phyloP scores from a whole-genome alignment of 768 basidiomycete genomes.

The Termitomyces sp. region DNA sequence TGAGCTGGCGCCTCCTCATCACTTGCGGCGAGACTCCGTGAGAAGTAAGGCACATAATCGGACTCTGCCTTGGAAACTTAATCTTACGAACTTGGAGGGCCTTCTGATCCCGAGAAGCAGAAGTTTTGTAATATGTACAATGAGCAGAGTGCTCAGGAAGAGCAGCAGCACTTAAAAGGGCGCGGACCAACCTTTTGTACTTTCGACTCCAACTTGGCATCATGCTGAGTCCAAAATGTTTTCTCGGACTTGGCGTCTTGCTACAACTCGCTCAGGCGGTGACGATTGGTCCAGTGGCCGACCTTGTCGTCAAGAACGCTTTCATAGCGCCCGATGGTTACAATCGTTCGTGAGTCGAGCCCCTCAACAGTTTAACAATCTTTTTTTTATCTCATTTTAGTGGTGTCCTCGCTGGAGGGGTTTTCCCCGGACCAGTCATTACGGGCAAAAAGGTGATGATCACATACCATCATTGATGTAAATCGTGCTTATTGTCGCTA shows the following conservation, averaged over 20 bases:
- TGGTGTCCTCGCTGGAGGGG: neutral
- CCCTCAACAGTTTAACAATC: neutral
- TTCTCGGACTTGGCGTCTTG: neutral
- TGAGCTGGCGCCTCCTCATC: neutral
- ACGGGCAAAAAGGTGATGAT: neutral
- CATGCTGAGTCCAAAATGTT: neutral
- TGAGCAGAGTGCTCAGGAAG: neutral
- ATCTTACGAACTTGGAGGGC: neutral
- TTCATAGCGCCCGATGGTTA: slow-evolving; percentile 2
- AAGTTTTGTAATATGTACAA: neutral
- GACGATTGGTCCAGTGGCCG: slow-evolving; percentile 3
- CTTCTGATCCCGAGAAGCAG: neutral
- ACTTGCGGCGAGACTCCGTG: neutral
- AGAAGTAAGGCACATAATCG: neutral
- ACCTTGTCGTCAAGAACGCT: slow-evolving; percentile 4
- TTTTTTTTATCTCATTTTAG: neutral
- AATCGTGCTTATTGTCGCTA: neutral
- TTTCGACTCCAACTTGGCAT: neutral
- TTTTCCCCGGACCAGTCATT: slow-evolving; percentile 2
- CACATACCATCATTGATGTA: neutral
- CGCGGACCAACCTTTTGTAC: neutral
- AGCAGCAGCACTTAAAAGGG: neutral
- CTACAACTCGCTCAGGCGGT: neutral
- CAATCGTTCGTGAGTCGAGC: neutral
- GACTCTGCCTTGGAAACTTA: neutral